A percentile compares a stretch with the other conserved stretches of the same genome.
phyloP scores from a whole-genome alignment of 345 rosid genomes.

The Euclidium syriacum region DNA sequence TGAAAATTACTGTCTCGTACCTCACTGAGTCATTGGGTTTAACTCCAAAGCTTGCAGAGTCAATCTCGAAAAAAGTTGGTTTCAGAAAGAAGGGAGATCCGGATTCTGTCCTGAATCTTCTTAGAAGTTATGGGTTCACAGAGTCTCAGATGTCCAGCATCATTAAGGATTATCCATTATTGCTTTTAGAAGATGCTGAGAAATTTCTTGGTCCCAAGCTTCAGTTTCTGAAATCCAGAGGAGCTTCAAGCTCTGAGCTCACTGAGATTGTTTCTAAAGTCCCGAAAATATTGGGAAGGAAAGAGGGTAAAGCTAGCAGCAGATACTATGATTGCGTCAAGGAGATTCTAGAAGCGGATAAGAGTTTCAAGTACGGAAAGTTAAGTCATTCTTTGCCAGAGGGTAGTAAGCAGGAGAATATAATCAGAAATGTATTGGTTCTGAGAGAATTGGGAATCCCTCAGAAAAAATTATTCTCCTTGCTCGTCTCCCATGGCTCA shows the following conservation, averaged over 20 bases:
- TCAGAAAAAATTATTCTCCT: not conserved
- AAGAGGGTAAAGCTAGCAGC: not conserved
- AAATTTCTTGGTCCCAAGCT: too few species aligned
- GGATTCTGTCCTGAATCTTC: too few species aligned
- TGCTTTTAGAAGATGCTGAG: too few species aligned
- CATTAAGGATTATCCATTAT: too few species aligned
- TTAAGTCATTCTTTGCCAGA: not conserved
- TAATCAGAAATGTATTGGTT: not conserved
- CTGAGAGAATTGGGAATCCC: constrained; percentile 22
- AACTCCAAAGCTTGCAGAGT: too few species aligned
- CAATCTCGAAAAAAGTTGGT: too few species aligned
- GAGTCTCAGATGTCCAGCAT: too few species aligned
- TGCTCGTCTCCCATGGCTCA: not conserved
- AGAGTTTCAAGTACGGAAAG: not conserved
- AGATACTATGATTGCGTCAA: constrained; percentile 14
- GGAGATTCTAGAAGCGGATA: not conserved
- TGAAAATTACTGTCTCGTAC: too few species aligned
- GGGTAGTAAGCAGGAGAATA: not conserved
- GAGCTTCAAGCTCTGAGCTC: constrained; percentile 7
- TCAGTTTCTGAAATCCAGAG: too few species aligned
- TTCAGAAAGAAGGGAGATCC: too few species aligned
- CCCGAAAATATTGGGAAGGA: constrained; percentile 14
- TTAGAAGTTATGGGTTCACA: too few species aligned
- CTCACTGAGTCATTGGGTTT: too few species aligned
- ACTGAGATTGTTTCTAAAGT: not conserved